Base-by-base conservation (phyloP, 1,284 basidiomycete species). In the Calocybe gambosa region DNA sequence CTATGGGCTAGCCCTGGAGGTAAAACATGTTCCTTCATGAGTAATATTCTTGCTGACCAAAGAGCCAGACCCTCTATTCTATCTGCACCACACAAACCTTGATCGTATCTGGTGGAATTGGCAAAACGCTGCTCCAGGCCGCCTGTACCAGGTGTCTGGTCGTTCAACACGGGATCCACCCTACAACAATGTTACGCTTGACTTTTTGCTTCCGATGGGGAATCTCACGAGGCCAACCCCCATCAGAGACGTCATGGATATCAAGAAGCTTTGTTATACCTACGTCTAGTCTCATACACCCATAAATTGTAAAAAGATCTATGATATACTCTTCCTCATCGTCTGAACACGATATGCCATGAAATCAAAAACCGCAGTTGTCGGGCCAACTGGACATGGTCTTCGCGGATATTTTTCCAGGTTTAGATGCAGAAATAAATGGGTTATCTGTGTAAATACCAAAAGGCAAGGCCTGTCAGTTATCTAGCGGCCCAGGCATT, bases 71-170 rank as follows among this genome's bases (percentile, higher is more conserved):
- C 58, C 59, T 13, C 40, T 62, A 5, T 61, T 61, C 43, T 61
- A 57, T 31, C 41, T 61, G 36, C 59, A 59, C 40, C 57, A 61
- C 39, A 51, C 55, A 8, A 59, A 62, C 46, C 55, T 61, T 28
- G 58, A 61, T 42, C 50, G 59, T 10, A 43, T 61, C 21, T 59
- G 57, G 56, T 57, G 57, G 51, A 47, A 47, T 1, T 60, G 58
- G 56, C 59, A 62, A 42, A 49, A 40, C 10, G 36, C 56, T 28
- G 43, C 43, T 2, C 20, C 45, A 3, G 39, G 37, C 8, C 55
- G 59, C 10, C 45, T 59, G 13, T 43, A 43, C 8, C 57, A 57
- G 28, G 57, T 61, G 25, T 58, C 58, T 13, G 58, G 58, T 7
- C 55, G 55, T n/a, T 54, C 53, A 39, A 47, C 39, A 18, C 29